Conservation (phyloP, 306 rosid species). For the Macrotyloma uniflorum region DNA sequence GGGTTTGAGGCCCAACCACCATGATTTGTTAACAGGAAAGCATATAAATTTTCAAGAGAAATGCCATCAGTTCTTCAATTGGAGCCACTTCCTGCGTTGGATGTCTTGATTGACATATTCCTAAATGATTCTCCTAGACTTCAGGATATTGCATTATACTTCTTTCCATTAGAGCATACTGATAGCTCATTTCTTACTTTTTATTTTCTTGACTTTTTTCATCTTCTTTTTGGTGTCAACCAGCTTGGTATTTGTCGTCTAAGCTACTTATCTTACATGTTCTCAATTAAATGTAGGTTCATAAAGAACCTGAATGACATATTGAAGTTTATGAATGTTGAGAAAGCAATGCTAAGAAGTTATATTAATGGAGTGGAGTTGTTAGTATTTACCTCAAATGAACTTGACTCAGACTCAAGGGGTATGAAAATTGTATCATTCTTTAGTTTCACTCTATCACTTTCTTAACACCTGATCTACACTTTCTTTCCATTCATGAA, state of each 20-base stretch:
- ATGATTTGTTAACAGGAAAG: constrained; percentile 50
- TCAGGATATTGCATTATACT: constrained; percentile 69
- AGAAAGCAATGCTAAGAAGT: constrained; percentile 58
- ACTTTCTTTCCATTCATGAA: neutral
- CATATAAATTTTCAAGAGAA: constrained; percentile 44
- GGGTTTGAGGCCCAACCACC: constrained; percentile 76
- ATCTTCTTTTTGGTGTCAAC: neutral
- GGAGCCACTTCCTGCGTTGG: constrained; percentile 46
- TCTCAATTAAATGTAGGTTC: constrained; percentile 50
- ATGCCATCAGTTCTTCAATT: constrained; percentile 62
- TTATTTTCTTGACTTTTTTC: neutral
- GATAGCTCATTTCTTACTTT: constrained; percentile 47
- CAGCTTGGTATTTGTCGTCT: neutral
- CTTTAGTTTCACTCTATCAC: neutral
- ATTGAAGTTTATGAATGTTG: constrained; percentile 56
- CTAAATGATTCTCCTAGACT: constrained; percentile 51
- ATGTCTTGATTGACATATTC: constrained; percentile 53
- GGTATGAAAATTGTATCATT: constrained; percentile 48
- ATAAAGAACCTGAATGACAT: constrained; percentile 37
- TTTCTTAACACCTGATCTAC: neutral
- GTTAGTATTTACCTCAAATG: constrained; percentile 64
- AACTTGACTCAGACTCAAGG: constrained; percentile 51
- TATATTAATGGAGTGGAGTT: constrained; percentile 57
- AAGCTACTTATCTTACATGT: constrained; percentile 25
- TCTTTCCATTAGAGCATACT: constrained; percentile 52